Evolutionary conservation across 169 alveolate genomes (phyloP), one percentile per base, ranked within the genome.

Genomic region (Cyclospora cayetanensis): DNA sequence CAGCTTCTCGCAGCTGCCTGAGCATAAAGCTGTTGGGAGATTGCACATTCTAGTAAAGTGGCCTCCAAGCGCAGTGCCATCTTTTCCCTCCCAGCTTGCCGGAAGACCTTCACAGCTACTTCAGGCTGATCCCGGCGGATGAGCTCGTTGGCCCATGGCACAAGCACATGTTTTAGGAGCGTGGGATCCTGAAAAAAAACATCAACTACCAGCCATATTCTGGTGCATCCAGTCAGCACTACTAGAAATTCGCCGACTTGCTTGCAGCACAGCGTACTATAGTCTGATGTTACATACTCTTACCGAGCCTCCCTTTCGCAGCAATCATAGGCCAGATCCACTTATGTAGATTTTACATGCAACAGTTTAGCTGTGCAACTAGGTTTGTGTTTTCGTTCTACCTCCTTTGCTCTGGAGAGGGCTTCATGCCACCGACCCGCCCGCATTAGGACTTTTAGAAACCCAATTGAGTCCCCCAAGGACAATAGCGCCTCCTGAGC

Each of bases 371-470:
- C n/a, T n/a, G n/a, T n/a, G n/a, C n/a, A n/a, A n/a, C n/a, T n/a
- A n/a, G n/a, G n/a, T n/a, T n/a, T n/a, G n/a, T n/a, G n/a, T n/a
- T n/a, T n/a, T n/a, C n/a, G n/a, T n/a, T n/a, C 12, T 34, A 77
- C 87, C 60, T 77, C 70, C 29, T 46, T 70, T 50, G 87, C 87
- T 77, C 66, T 41, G 18, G 87, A 42, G 15, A 77, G 43, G 70
- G 87, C 87, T 50, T 77, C 87, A n/a, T 46, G 70, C 87, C 87
- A 77, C 87, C 87, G 70, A 15, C 87, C 87, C 42, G 87, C 70
- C 68, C 68, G 41, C 52, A 46, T 77, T n/a, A 77, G 68, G n/a
- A 77, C 20, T 15, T 35, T 29, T 29, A 77, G 15, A 22, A 12
- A 12, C 37, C 46, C 87, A 9, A 29, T 70, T 15, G 27, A 43